These are phyloP conservation scores for Xylaria palmicola DNA, from an alignment of 495 filamentous ascomycete species.

Conservation along the genomic window DNA sequence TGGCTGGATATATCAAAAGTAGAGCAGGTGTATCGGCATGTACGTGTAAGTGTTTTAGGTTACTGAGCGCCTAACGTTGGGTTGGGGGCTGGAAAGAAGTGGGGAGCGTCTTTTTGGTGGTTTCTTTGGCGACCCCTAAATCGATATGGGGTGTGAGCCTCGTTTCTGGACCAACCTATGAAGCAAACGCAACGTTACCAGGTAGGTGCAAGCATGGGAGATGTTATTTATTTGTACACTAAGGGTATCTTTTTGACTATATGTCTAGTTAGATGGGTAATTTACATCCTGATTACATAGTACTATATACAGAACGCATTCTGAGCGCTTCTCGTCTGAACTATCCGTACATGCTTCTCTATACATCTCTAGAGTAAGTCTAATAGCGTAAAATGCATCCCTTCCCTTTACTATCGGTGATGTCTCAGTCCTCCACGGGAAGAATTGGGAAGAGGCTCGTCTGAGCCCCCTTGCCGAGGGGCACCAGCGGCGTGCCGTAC, in stretches of 20 bases:
- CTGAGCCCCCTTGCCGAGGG: constrained; percentile 47
- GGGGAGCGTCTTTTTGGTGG: background rate
- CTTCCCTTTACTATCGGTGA: background rate
- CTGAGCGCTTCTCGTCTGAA: background rate
- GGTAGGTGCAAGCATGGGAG: background rate
- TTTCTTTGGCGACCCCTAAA: background rate
- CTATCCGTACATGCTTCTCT: background rate
- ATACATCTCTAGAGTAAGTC: background rate
- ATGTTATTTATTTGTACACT: background rate
- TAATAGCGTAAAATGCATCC: background rate
- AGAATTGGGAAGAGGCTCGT: constrained; percentile 39
- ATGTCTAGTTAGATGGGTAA: too few relatives aligned
- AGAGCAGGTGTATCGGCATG: too few relatives aligned
- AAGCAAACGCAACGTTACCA: background rate
- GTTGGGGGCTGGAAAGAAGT: background rate
- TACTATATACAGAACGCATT: background rate
- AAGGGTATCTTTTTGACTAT: background rate
- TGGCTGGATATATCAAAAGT: too few relatives aligned
- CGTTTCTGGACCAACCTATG: background rate
- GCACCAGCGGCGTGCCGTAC: constrained; percentile 58
- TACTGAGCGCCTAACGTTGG: background rate
- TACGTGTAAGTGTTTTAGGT: background rate
- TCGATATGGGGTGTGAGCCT: background rate
- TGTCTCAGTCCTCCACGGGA: constrained; percentile 29
- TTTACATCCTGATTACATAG: background rate